Percentiles rank a stretch among this genome's conserved stretches.
Evolutionary conservation across 2,329 filamentous ascomycete species (phyloP).

Genomic region (Aspergillus eucalypticola): DNA sequence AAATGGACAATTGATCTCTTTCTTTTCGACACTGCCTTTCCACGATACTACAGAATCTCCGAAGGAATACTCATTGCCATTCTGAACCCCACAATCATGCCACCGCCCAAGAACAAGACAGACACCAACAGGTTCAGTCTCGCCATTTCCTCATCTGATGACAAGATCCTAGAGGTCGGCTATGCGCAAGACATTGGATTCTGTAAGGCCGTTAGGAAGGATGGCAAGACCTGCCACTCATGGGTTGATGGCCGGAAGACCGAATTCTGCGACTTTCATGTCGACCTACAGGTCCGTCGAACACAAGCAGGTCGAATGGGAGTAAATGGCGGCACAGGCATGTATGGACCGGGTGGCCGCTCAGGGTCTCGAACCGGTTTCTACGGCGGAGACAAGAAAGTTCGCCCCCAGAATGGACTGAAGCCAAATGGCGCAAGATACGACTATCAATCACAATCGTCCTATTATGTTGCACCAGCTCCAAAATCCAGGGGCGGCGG

Average conservation of each 20-base stretch:
- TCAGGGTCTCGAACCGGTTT: conserved; percentile 47
- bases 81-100: conserved; percentile 87
- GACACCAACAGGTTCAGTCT: conserved; percentile 85
- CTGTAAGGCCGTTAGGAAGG: conserved; percentile 81
- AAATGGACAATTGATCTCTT: conserved; percentile 90
- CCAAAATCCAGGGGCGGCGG: conserved; percentile 23
- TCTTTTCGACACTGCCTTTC: conserved; percentile 87
- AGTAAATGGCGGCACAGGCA: conserved; percentile 68
- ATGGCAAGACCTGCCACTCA: conserved; percentile 73
- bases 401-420: conserved; percentile 27
- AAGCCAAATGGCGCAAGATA: conserved; percentile 42
- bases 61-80: conserved; percentile 90
- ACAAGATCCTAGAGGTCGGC: conserved; percentile 88
- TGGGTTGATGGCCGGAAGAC: conserved; percentile 91
- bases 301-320: conserved; percentile 70
- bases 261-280: conserved; percentile 89
- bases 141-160: conserved; percentile 79
- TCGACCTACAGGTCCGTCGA: conserved; percentile 77
- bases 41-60: conserved; percentile 89
- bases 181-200: conserved; percentile 80
- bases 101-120: conserved; percentile 71
- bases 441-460: conserved; percentile 44
- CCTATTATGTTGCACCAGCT: conserved; percentile 47
- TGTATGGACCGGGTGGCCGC: conserved; percentile 44
- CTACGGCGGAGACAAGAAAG: conserved; percentile 29